Conservation (phyloP, 768 basidiomycete genomes). For the Vararia minispora region DNA sequence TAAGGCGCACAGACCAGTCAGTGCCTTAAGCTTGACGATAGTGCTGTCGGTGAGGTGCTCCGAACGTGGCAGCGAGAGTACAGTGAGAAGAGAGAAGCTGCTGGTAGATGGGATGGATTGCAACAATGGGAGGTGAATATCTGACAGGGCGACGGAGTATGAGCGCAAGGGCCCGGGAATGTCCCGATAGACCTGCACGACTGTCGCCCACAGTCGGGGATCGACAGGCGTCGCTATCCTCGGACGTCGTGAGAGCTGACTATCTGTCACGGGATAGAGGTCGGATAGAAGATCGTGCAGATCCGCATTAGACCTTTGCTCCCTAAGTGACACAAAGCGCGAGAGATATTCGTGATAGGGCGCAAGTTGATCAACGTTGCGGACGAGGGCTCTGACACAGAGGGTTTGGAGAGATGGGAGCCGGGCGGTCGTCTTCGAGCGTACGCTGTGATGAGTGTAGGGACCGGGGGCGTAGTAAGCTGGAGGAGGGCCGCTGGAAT, state of each 20-base stretch:
- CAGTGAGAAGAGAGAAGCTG: slow-evolving; percentile 52
- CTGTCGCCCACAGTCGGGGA: slow-evolving; percentile 49
- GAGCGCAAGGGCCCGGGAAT: slow-evolving; percentile 33
- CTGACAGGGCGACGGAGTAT: slow-evolving; percentile 41
- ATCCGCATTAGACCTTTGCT: no score
- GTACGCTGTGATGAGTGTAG: no score
- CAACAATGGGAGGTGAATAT: slow-evolving; percentile 42
- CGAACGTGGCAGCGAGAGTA: slow-evolving; percentile 49
- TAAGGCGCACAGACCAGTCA: slow-evolving; percentile 50
- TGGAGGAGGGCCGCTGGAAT: slow-evolving; percentile 5
- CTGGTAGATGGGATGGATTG: slow-evolving; percentile 43
- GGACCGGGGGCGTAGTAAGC: slow-evolving; percentile 9
- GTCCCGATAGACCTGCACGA: slow-evolving; percentile 46
- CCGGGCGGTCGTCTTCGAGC: slow-evolving; percentile 12
- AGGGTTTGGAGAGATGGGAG: slow-evolving; percentile 44
- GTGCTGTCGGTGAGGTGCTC: slow-evolving; percentile 46
- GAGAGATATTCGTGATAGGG: slow-evolving; percentile 26
- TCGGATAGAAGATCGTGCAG: no score
- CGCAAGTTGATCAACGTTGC: slow-evolving; percentile 31
- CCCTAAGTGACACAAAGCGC: slow-evolving; percentile 10
- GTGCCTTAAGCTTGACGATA: slow-evolving; percentile 34
- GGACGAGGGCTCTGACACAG: slow-evolving; percentile 38
- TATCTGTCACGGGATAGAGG: slow-evolving; percentile 8
- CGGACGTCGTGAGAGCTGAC: slow-evolving; percentile 14
- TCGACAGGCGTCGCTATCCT: slow-evolving; percentile 29